These are phyloP conservation scores for Starmerella powellii DNA, from an alignment of 805 yeast genomes.

Conservation along the genomic window DNA sequence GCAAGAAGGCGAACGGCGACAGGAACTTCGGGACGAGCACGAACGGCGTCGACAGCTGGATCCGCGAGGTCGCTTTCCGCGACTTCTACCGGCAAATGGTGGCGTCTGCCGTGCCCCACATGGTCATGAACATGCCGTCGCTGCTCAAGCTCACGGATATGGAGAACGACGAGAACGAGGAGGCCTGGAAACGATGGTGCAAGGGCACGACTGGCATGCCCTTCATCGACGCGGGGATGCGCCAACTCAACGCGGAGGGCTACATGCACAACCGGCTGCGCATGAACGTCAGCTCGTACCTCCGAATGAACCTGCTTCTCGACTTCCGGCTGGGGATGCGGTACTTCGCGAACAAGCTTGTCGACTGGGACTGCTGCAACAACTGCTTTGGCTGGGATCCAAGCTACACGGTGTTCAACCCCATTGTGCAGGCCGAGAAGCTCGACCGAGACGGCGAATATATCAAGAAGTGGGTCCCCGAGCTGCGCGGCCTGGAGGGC, in stretches of 20 bases:
- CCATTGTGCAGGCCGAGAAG: constrained; percentile 38
- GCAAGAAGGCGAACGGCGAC: constrained; percentile 22
- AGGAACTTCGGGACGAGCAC: constrained; percentile 21
- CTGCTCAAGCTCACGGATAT: constrained; percentile 33
- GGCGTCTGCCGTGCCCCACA: constrained; percentile 39
- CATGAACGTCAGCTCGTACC: constrained; percentile 43
- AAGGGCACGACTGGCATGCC: constrained; percentile 45
- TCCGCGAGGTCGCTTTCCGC: constrained; percentile 48
- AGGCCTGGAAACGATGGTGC: constrained; percentile 40
- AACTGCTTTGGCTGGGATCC: constrained; percentile 56
- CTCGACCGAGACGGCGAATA: constrained; percentile 39
- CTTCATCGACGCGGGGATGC: constrained; percentile 48
- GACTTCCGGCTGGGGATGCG: constrained; percentile 48
- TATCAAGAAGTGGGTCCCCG: constrained; percentile 42
- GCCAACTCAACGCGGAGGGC: constrained; percentile 40
- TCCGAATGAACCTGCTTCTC: constrained; percentile 38
- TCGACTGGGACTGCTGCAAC: constrained; percentile 44
- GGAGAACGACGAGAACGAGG: constrained; percentile 35
- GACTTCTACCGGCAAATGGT: constrained; percentile 43
- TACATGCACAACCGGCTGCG: constrained; percentile 44
- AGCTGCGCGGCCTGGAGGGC: constrained; percentile 28
- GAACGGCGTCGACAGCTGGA: constrained; percentile 34
- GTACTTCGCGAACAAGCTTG: constrained; percentile 38
- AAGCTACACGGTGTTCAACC: constrained; percentile 44
- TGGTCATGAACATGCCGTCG: constrained; percentile 41